Evolutionary conservation across 306 rosid species (phyloP).

Genomic region (Trifolium repens): DNA sequence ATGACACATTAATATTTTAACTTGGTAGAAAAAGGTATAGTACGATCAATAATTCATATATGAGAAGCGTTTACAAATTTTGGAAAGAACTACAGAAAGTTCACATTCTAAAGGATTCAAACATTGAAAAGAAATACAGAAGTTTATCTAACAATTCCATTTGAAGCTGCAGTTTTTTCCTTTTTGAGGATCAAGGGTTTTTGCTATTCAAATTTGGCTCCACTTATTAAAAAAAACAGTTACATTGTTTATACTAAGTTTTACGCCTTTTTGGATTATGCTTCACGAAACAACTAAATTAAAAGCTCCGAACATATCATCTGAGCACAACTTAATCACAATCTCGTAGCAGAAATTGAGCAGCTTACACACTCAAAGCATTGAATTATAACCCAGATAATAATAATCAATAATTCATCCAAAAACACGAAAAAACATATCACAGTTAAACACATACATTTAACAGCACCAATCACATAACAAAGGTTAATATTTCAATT

Average conservation of each 20-base stretch:
- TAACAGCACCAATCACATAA: constrained; percentile 17
- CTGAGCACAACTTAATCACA: background rate
- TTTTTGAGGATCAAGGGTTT: constrained; percentile 1
- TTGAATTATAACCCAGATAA: constrained; percentile 4
- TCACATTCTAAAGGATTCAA: constrained; percentile 19
- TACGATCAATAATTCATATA: background rate
- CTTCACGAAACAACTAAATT: background rate
- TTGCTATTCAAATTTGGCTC: background rate
- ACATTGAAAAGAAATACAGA: background rate
- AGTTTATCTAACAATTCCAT: constrained; percentile 28
- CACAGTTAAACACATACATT: constrained; percentile 16
- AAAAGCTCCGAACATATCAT: background rate
- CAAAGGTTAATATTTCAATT: constrained; percentile 3
- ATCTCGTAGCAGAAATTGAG: constrained; percentile 10
- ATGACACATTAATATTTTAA: constrained; percentile 11
- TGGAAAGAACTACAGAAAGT: background rate
- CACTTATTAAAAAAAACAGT: background rate
- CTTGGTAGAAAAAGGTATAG: constrained; percentile 7
- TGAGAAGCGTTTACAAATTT: background rate
- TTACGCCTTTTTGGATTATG: background rate
- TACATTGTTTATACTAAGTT: background rate
- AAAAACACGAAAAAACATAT: constrained; percentile 19
- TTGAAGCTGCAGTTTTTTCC: constrained; percentile 9
- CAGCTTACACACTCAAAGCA: background rate
- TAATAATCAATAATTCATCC: constrained; percentile 18